Percentiles rank a stretch among this genome's conserved stretches.
Conservation (phyloP, 768 basidiomycete species). For the Hericium erinaceus region DNA sequence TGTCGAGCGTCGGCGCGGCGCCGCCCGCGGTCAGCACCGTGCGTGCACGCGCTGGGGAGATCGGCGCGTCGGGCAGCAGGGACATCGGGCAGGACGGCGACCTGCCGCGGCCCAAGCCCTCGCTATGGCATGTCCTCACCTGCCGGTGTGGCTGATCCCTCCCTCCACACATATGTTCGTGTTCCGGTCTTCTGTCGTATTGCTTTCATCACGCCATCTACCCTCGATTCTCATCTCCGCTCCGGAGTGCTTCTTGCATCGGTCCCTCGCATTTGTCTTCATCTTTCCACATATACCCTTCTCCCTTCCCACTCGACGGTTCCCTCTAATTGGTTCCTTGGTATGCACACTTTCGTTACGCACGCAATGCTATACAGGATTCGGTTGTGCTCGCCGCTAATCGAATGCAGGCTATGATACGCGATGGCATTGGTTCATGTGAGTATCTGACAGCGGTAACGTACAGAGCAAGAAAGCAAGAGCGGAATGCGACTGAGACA, state of each 20-base stretch:
- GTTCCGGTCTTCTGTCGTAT: neutral
- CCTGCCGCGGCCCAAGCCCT: slow-evolving; percentile 41
- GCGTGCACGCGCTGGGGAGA: slow-evolving; percentile 60
- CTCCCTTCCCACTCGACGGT: slow-evolving; percentile 3
- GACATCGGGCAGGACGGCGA: slow-evolving; percentile 52
- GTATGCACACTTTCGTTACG: slow-evolving; percentile 4
- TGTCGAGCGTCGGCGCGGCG: slow-evolving; percentile 45
- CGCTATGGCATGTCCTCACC: slow-evolving; percentile 61
- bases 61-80: slow-evolving; percentile 53
- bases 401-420: neutral
- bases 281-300: slow-evolving; percentile 11
- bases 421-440: no score
- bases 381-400: neutral
- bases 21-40: slow-evolving; percentile 68
- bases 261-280: neutral
- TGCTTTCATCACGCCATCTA: neutral
- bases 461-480: no score
- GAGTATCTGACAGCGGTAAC: no score
- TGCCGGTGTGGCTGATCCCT: slow-evolving; percentile 59
- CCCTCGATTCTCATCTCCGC: neutral
- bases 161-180: neutral
- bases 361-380: neutral
- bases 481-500: no score
- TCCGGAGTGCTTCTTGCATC: neutral
- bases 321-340: neutral